A percentile compares a stretch with the other conserved stretches of the same genome.
Evolutionary conservation across 1,284 basidiomycete genomes (phyloP).

Genomic region (Veloboletus limbatus): DNA sequence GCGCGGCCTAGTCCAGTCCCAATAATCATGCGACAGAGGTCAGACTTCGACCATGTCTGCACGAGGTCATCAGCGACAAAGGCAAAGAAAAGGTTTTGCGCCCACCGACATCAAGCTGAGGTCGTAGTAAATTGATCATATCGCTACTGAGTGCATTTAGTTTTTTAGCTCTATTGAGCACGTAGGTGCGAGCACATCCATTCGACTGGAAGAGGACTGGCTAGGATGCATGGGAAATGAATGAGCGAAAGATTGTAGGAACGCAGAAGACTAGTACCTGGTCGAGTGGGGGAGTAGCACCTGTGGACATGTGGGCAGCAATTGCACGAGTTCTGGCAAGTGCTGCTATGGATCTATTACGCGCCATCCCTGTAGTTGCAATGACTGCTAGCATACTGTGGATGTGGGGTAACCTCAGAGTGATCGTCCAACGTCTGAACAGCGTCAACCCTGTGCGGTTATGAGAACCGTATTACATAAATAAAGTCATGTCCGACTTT

Average conservation of each 20-base stretch:
- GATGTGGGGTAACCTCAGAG: neutral
- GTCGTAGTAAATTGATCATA: conserved; percentile 77
- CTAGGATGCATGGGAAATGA: conserved; percentile 41
- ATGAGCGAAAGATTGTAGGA: conserved; percentile 9
- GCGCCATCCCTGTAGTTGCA: conserved; percentile 33
- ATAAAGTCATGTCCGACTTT: neutral
- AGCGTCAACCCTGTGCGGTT: too few relatives aligned
- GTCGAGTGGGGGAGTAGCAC: conserved; percentile 18
- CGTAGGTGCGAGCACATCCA: conserved; percentile 62
- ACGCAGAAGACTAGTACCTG: conserved; percentile 24
- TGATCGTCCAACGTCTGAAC: neutral
- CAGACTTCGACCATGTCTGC: conserved; percentile 79
- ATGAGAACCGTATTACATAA: conserved; percentile 22
- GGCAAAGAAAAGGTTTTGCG: conserved; percentile 3
- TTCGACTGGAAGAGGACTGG: conserved; percentile 71
- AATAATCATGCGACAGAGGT: conserved; percentile 74
- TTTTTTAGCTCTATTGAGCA: conserved; percentile 81
- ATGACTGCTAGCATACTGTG: conserved; percentile 32
- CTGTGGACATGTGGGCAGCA: conserved; percentile 54
- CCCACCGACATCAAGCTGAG: conserved; percentile 67
- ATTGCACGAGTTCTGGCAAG: conserved; percentile 54
- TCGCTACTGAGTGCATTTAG: conserved; percentile 84
- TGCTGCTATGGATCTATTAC: conserved; percentile 32
- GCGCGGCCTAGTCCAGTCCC: conserved; percentile 77
- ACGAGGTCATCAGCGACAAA: conserved; percentile 15